Evolutionary conservation across 73 alveolate species (phyloP).

Genomic region (Stentor coeruleus): DNA sequence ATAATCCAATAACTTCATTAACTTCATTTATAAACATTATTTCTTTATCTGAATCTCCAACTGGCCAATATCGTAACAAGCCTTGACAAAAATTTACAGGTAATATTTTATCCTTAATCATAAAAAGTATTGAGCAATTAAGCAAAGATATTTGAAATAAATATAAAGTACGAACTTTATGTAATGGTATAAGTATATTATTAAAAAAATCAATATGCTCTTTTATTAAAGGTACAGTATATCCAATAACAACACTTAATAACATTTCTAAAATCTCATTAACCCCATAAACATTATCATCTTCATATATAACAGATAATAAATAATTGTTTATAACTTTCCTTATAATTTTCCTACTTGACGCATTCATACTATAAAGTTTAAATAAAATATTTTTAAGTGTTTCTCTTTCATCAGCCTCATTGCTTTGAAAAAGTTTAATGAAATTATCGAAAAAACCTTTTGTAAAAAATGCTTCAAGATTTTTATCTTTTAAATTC

Average conservation of each 20-base stretch:
- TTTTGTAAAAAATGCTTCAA: neutral
- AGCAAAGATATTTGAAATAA: neutral
- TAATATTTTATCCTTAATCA: neutral
- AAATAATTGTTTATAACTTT: neutral
- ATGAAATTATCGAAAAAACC: neutral
- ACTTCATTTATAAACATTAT: neutral
- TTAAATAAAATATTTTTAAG: neutral
- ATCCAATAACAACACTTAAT: slow-evolving; percentile 56
- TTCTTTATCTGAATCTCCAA: neutral
- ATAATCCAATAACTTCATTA: slow-evolving; percentile 1
- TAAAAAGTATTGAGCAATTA: neutral
- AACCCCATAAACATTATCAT: neutral
- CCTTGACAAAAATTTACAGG: neutral
- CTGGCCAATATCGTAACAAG: neutral
- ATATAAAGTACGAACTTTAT: neutral
- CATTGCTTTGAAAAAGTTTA: neutral
- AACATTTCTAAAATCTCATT: neutral
- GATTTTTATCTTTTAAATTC: neutral
- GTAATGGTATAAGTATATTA: neutral
- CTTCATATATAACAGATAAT: neutral
- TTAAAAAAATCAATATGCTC: neutral
- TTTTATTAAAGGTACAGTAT: slow-evolving; percentile 73
- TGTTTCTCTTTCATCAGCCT: neutral
- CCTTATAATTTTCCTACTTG: neutral
- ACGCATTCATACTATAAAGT: neutral